Base-by-base conservation (phyloP, 2,329 filamentous ascomycete genomes). In the Colletotrichum sp. region DNA sequence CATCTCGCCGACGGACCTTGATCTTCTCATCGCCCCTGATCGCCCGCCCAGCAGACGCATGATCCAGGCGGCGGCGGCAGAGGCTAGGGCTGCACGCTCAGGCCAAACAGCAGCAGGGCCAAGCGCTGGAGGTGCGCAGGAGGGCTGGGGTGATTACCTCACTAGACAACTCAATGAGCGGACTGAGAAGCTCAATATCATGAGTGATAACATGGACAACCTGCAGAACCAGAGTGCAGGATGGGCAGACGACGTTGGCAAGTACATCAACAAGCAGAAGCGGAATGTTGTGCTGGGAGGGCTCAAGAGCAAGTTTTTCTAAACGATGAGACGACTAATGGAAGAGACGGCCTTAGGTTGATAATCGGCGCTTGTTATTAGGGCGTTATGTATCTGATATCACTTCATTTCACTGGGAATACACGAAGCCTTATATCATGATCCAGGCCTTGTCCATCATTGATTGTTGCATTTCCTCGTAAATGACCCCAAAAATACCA, bases 31-130 rank as follows among this genome's bases (percentile, higher is more conserved):
- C 76, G 95, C 96, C 67, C 93, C 96, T 3, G 94, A 97, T 81
- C 92, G 97, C 4, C 97, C 96, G 5, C 93, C 95, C 2, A 97
- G 95, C 76, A 98, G 98, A 85, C 92, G 94, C 44, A 98, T 98
- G 95, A 84, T 97, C 64, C 94, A 93, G 3, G 96, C 97, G 66
- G 91, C 94, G 44, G 93, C 92, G 2, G 90, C 93, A 8, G 95
- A 98, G 81, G 92, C 95, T 77, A 90, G 93, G 74, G 89, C 93
- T 66, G 88, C 88, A 2, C 85, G 88, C 80, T 76, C 80, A 16
- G 82, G 79, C 39, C 82, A 85, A 82, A n/a, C n/a, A 21, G 44
- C 44, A 21, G 76, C 79, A 82, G 74, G 70, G 3, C 6, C 71
- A 8, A 76, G 80, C 16, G 80, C 78, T 6, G 80, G 28, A 36